Evolutionary conservation across 169 alveolate genomes (phyloP).

Genomic region (Cryptosporidium bovis): DNA sequence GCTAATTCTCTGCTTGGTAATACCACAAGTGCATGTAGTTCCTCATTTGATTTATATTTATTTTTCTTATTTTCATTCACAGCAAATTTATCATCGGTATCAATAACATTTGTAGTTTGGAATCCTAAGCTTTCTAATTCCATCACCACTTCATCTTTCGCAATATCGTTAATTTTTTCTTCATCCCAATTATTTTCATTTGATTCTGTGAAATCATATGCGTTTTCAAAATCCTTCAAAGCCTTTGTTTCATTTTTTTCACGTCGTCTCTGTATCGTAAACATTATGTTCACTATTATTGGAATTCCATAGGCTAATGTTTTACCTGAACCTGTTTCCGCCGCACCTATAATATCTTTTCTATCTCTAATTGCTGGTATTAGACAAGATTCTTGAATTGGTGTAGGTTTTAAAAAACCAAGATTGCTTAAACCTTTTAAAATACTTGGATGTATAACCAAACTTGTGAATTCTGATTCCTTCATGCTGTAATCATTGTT

Average conservation of each 20-base stretch:
- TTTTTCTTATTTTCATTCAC: background rate
- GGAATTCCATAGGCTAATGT: conserved; percentile 78
- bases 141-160: conserved; percentile 15
- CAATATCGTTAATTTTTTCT: background rate
- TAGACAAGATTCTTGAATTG: conserved; percentile 64
- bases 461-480: conserved; percentile 49
- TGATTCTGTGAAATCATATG: background rate
- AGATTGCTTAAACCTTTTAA: conserved; percentile 65
- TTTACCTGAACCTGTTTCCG: conserved; percentile 79
- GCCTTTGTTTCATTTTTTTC: conserved; percentile 40
- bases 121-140: conserved; percentile 49
- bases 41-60: background rate
- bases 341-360: conserved; percentile 77
- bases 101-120: background rate
- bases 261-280: conserved; percentile 39
- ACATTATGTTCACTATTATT: conserved; percentile 60
- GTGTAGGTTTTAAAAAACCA: conserved; percentile 71
- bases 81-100: too few relatives aligned
- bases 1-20: conserved; percentile 87
- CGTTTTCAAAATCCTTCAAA: background rate
- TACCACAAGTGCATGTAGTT: conserved; percentile 78
- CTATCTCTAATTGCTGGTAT: conserved; percentile 77
- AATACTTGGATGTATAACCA: conserved; percentile 76
- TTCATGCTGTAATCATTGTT: background rate
- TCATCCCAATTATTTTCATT: background rate